phyloP scores from a whole-genome alignment of 2,329 filamentous ascomycete genomes.

The Microdochium paspali region DNA sequence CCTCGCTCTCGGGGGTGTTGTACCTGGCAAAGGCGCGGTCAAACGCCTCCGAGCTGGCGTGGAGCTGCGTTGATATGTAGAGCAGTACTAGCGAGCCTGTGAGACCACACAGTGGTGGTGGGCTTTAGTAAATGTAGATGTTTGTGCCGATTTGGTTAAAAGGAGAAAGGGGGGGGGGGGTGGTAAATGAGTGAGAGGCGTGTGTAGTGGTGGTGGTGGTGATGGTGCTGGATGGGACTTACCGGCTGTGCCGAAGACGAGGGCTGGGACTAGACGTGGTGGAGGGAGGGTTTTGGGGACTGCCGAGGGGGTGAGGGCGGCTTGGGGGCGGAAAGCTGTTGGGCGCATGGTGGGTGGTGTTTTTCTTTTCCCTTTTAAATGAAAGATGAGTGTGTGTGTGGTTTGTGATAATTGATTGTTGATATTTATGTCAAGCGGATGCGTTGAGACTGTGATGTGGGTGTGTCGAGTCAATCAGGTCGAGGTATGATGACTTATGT shows the following conservation, averaged over 20 bases:
- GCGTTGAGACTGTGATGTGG: no score
- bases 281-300: neutral
- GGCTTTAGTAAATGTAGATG: neutral
- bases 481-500: no score
- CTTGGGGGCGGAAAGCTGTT: no score
- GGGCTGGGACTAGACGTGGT: neutral
- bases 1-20: neutral
- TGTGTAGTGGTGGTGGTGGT: neutral
- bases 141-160: no score
- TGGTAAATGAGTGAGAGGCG: neutral
- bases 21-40: neutral
- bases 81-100: neutral
- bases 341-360: neutral
- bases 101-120: neutral
- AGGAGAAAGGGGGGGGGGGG: no score
- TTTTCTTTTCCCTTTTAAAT: no score
- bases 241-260: neutral
- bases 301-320: neutral
- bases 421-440: neutral
- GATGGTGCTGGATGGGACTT: neutral
- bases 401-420: neutral
- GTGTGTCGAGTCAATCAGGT: no score
- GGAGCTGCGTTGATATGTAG: neutral
- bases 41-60: neutral
- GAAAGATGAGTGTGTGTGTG: no score